phyloP scores from a whole-genome alignment of 2,329 filamentous ascomycete genomes.

The Hypoxylon sp. region DNA sequence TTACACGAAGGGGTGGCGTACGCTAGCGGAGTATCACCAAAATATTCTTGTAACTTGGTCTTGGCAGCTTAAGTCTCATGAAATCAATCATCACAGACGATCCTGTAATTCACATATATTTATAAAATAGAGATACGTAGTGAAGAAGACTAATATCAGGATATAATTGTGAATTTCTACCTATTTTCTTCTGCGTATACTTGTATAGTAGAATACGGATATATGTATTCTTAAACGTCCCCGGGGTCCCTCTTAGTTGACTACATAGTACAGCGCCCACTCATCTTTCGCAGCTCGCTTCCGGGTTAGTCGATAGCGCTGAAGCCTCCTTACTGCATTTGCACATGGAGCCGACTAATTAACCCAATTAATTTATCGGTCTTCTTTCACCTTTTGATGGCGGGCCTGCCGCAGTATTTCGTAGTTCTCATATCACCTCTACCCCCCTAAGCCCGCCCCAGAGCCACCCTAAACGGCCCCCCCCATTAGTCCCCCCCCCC shows the following conservation, averaged over 20 bases:
- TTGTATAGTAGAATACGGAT: too few species aligned
- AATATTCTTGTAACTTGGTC: not conserved
- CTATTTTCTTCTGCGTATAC: too few species aligned
- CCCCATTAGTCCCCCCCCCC: not conserved
- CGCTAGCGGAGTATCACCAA: not conserved
- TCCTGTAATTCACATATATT: too few species aligned
- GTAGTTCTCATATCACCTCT: not conserved
- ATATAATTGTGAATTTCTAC: too few species aligned
- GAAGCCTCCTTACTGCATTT: conserved; percentile 22
- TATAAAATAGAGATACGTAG: too few species aligned
- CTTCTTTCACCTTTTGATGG: not conserved
- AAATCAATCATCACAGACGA: too few species aligned
- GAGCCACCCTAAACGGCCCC: conserved; percentile 8
- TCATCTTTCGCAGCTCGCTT: conserved; percentile 10
- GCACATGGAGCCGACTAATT: conserved; percentile 24
- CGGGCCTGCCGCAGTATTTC: not conserved
- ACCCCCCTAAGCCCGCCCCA: too few species aligned
- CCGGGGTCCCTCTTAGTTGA: conserved; percentile 14
- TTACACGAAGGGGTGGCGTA: not conserved
- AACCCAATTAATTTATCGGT: conserved; percentile 17
- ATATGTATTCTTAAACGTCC: not conserved
- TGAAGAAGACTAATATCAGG: too few species aligned
- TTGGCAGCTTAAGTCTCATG: too few species aligned
- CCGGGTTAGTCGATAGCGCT: conserved; percentile 33
- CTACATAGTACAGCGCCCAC: conserved; percentile 13